phyloP scores from a whole-genome alignment of 139 green algal species.

The Coccomyxa sp. region DNA sequence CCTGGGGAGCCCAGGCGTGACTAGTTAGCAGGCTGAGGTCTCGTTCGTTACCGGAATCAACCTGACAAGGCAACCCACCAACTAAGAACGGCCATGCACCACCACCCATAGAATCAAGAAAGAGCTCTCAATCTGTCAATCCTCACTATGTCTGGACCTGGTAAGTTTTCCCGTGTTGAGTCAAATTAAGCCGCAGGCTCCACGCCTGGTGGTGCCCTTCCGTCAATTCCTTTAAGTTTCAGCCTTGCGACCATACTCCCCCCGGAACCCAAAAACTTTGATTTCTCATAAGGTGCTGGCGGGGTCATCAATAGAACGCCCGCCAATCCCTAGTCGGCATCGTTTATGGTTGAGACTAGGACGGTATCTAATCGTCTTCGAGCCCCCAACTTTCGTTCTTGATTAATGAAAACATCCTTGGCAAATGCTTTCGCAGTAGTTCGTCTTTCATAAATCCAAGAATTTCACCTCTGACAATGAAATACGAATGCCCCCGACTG shows the following conservation, averaged over 20 bases:
- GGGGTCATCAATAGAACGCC: slow-evolving; percentile 95
- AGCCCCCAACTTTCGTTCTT: slow-evolving; percentile 99
- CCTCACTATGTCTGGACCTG: slow-evolving; percentile 93
- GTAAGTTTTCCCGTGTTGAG: slow-evolving; percentile 95
- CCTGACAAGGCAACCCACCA: slow-evolving; percentile 94
- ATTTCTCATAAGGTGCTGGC: slow-evolving; percentile 99
- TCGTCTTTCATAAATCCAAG: slow-evolving; percentile 99
- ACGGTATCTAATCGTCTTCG: slow-evolving; percentile 99
- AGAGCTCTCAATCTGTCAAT: slow-evolving; percentile 96
- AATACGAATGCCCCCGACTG: slow-evolving; percentile 99
- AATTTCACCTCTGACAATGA: slow-evolving; percentile 99
- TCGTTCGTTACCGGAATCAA: slow-evolving; percentile 98
- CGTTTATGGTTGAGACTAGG: slow-evolving; percentile 99
- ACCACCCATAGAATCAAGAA: slow-evolving; percentile 93
- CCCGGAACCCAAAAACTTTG: slow-evolving; percentile 97
- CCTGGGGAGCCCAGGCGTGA: slow-evolving; percentile 60
- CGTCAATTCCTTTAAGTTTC: slow-evolving; percentile 97
- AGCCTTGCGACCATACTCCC: slow-evolving; percentile 95
- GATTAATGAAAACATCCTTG: slow-evolving; percentile 99
- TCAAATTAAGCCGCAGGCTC: slow-evolving; percentile 96
- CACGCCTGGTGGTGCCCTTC: slow-evolving; percentile 93
- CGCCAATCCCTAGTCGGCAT: slow-evolving; percentile 98
- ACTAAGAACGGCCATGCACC: slow-evolving; percentile 75
- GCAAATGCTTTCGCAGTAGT: slow-evolving; percentile 99
- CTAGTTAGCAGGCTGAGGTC: slow-evolving; percentile 97